Conservation (phyloP, 1,139 yeast genomes). For the Geotrichum carabidarum region DNA sequence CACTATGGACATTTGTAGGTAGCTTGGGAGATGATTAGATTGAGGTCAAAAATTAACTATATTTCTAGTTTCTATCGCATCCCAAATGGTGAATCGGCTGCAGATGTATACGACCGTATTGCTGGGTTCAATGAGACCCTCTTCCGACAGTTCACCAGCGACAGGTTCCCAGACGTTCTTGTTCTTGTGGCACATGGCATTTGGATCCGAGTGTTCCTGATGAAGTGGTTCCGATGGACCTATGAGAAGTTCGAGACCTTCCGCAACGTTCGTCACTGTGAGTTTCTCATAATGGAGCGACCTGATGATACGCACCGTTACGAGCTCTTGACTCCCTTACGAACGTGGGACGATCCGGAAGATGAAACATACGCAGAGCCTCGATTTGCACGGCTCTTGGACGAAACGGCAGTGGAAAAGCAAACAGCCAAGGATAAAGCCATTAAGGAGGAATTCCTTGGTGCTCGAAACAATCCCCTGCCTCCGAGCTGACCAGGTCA, state of each 20-base stretch:
- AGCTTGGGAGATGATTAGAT: background rate
- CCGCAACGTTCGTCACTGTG: conserved; percentile 79
- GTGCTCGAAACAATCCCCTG: conserved; percentile 11
- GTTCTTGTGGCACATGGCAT: conserved; percentile 90
- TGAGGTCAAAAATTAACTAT: background rate
- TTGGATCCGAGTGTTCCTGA: conserved; percentile 84
- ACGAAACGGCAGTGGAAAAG: conserved; percentile 18
- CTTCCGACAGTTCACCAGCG: conserved; percentile 68
- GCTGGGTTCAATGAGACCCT: conserved; percentile 85
- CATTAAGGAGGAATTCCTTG: conserved; percentile 15
- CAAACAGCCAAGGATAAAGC: conserved; percentile 16
- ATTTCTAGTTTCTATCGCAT: conserved; percentile 60
- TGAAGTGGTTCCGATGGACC: conserved; percentile 91
- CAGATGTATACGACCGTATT: conserved; percentile 87
- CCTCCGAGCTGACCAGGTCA: background rate
- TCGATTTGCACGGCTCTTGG: conserved; percentile 11
- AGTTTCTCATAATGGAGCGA: conserved; percentile 70
- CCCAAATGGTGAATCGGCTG: conserved; percentile 92
- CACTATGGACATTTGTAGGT: conserved; percentile 72
- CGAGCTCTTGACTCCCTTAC: conserved; percentile 32
- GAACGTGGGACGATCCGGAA: conserved; percentile 37
- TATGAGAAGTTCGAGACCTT: conserved; percentile 82
- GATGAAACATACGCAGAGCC: conserved; percentile 18
- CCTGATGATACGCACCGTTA: conserved; percentile 32
- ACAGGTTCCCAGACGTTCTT: conserved; percentile 63